Percentiles rank a stretch among this genome's conserved stretches.
phyloP scores from a whole-genome alignment of 2,329 filamentous ascomycete genomes.

The Sclerotinia minor region DNA sequence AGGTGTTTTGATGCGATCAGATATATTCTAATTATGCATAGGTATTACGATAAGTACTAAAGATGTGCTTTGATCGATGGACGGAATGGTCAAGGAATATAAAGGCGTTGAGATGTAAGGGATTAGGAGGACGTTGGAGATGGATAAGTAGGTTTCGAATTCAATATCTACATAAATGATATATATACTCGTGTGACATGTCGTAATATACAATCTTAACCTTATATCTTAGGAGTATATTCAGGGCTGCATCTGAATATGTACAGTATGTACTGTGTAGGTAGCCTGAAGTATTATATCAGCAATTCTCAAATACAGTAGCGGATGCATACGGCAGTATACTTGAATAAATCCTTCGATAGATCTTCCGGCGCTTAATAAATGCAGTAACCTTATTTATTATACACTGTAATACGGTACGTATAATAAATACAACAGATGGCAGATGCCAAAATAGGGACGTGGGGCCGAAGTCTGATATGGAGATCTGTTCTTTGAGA shows the following conservation, averaged over 20 bases:
- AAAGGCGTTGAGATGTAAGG: neutral
- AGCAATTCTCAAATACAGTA: neutral
- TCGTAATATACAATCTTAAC: neutral
- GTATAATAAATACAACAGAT: neutral
- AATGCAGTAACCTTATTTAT: neutral
- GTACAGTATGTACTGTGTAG: neutral
- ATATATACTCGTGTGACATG: neutral
- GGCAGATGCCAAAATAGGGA: neutral
- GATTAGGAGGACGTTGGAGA: neutral
- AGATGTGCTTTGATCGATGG: too few relatives aligned
- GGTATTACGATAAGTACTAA: too few relatives aligned
- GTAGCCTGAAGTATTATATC: slow-evolving; percentile 4
- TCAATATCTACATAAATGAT: too few relatives aligned
- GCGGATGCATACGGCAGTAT: too few relatives aligned
- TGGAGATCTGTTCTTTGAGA: slow-evolving; percentile 8
- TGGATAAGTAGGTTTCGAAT: neutral
- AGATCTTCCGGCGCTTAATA: neutral
- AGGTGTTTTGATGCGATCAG: neutral
- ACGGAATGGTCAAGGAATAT: neutral
- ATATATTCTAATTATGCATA: neutral
- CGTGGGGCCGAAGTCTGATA: neutral
- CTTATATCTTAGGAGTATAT: neutral
- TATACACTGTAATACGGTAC: neutral
- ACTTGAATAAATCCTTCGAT: neutral
- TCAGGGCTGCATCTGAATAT: slow-evolving; percentile 11